A percentile compares a stretch with the other conserved stretches of the same genome.
These are phyloP conservation scores for Sporothrix dimorphospora DNA, from an alignment of 2,329 filamentous ascomycete species.

Conservation along the genomic window DNA sequence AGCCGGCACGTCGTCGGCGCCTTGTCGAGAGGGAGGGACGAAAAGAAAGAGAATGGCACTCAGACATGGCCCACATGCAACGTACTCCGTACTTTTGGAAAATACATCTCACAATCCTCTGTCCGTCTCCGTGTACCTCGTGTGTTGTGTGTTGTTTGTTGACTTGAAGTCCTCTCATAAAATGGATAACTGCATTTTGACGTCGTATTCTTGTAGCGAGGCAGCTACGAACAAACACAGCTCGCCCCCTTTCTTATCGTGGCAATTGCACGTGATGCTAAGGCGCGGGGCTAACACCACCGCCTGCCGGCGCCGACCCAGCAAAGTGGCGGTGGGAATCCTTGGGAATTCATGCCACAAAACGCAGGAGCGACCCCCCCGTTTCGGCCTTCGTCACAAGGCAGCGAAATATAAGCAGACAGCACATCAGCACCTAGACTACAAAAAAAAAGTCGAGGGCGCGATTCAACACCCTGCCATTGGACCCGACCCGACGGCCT, in stretches of 20 bases:
- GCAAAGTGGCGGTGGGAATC: constrained; percentile 28
- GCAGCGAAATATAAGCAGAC: constrained; percentile 22
- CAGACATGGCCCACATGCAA: background rate
- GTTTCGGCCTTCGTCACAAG: constrained; percentile 15
- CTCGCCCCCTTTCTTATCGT: background rate
- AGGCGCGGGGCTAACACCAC: background rate
- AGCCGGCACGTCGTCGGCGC: constrained; percentile 12
- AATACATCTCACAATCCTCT: background rate
- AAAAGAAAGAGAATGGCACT: background rate
- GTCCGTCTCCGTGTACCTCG: background rate
- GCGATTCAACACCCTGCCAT: constrained; percentile 7
- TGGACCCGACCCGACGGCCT: constrained; percentile 7
- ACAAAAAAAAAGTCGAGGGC: background rate
- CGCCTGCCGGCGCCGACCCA: constrained; percentile 1
- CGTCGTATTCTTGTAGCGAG: background rate
- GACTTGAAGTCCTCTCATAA: background rate
- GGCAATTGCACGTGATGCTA: constrained; percentile 16
- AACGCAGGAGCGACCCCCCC: constrained; percentile 17
- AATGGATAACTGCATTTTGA: background rate
- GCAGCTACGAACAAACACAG: background rate
- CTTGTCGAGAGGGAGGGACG: constrained; percentile 11
- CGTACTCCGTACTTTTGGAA: background rate
- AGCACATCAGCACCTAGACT: background rate
- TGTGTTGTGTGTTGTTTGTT: background rate
- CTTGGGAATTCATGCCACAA: constrained; percentile 14